Evolutionary conservation across 2,329 filamentous ascomycete genomes (phyloP), one percentile per base, ranked within the genome.

Genomic region (Dryadomyces quercus-mongolicae): DNA sequence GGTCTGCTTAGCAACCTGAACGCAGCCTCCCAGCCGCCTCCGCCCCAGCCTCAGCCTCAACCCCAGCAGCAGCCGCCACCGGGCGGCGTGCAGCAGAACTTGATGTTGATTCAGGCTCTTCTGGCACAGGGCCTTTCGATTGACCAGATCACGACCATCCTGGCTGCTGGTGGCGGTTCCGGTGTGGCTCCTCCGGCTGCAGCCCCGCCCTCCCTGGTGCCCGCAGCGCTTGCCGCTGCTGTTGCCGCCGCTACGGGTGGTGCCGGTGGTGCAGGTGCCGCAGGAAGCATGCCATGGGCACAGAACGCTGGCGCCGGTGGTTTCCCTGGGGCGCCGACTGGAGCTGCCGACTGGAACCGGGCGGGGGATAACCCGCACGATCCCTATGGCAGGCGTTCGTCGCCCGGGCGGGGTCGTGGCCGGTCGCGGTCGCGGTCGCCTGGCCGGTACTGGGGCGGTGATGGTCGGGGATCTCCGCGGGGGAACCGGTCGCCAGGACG

Each of bases 361-460:
- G 61, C 10, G 16, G 44, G 42, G 47, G 70, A 72, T 55, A 74
- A 75, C 55, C 67, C 74, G 67, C 80, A 78, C 74, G 82, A 85
- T 61, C 73, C 70, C 57, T 66, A 72, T 56, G 80, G 74, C 60
- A 75, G 76, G 59, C 77, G 82, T 55, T 80, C 83, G 65, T 88
- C 85, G 38, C 84, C 82, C 18, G 73, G 76, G 65, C 13, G 51
- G 8, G 74, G 74, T 62, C 73, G 74, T 56, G 78, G 78, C 62
- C 81, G 86, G 55, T 89, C 86, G 56, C 81, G 90, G 52, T 92
- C 87, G 36, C 82, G 87, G 43, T 95, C 90, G 60, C 83, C 84
- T 8, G 51, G 44, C 55, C 85, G 82, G 64, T 81, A 81, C 60
- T 87, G 86, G 75, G 83, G 36, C n/a, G 36, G 49, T 61, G 75